phyloP scores from a whole-genome alignment of 75 land plant genomes.

The Cryptomeria japonica region DNA sequence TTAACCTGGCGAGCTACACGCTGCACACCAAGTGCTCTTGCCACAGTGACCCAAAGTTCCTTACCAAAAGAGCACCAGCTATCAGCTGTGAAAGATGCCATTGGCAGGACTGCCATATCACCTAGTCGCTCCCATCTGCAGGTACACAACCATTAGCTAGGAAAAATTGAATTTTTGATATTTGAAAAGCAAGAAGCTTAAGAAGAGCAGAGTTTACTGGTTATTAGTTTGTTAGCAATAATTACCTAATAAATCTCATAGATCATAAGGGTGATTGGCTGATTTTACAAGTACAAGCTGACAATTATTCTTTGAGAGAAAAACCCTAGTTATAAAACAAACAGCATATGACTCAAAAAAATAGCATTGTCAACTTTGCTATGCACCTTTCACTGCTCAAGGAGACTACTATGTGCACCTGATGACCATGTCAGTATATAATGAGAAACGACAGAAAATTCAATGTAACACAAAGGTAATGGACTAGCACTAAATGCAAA shows the following conservation, averaged over 20 bases:
- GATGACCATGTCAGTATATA: background rate
- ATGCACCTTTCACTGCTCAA: background rate
- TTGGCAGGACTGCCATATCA: constrained; percentile 84
- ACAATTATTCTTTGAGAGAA: background rate
- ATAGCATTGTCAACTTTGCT: background rate
- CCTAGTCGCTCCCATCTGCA: constrained; percentile 94
- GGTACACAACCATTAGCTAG: background rate
- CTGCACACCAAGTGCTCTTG: constrained; percentile 55
- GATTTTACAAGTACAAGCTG: background rate
- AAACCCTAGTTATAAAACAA: background rate
- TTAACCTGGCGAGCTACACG: constrained; percentile 90
- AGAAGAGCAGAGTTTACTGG: background rate
- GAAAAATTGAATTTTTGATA: background rate
- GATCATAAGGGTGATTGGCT: background rate
- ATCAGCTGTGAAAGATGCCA: constrained; percentile 58
- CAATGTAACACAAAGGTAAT: background rate
- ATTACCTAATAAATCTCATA: background rate
- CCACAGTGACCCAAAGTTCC: constrained; percentile 65
- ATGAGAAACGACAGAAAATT: background rate
- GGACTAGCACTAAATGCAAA: background rate
- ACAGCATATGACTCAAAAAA: background rate
- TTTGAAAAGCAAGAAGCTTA: background rate
- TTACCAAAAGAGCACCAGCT: constrained; percentile 61
- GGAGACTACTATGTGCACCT: background rate
- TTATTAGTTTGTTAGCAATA: constrained; percentile 4